Base-by-base conservation (phyloP, 108 stramenopile species). In the Discostella pseudostelligera region DNA sequence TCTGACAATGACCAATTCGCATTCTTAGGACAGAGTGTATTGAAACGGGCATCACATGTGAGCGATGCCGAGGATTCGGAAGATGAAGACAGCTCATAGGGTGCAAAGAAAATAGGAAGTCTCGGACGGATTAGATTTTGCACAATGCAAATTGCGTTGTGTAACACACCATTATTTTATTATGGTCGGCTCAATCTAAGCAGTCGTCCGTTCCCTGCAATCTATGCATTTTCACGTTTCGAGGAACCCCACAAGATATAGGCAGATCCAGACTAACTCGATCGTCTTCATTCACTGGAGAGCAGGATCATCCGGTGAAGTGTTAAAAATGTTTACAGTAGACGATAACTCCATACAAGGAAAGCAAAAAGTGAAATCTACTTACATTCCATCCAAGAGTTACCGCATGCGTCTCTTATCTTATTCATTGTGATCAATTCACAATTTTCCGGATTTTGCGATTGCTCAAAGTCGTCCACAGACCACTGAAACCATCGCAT, bases 401-500 rank as follows among this genome's bases (percentile, higher is more conserved):
- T 65, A 1, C 73, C 73, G 16, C 39, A 36, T 19, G 50, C 16
- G 45, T 74, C 73, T 59, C 44, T 47, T 64, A 55, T 67, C 50
- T 74, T 74, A 25, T 84, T 81, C 92, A 95, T 84, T 7, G 86
- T 81, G 17, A 89, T 78, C 32, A 90, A 55, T 70, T 87, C 70
- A 69, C 85, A 85, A 77, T 93, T 95, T 22, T 87, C 81, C 24
- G 86, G 81, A 67, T 95, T 95, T 59, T 78, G 78, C 12, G 75
- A 81, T 44, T 85, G 62, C 71, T 95, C 90, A 71, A 95, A 95
- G 51, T 85, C 81, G 40, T 85, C 82, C 25, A 94, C 93, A 36
- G 79, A 79, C 72, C 87, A 87, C 63, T 92, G 92, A 55, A 96
- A 96, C 66, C 89, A 93, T 22, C 92, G 71, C 90, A 93, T 92